Base-by-base conservation (phyloP, 2,329 filamentous ascomycete genomes). In the Aspergillus caelatus region DNA sequence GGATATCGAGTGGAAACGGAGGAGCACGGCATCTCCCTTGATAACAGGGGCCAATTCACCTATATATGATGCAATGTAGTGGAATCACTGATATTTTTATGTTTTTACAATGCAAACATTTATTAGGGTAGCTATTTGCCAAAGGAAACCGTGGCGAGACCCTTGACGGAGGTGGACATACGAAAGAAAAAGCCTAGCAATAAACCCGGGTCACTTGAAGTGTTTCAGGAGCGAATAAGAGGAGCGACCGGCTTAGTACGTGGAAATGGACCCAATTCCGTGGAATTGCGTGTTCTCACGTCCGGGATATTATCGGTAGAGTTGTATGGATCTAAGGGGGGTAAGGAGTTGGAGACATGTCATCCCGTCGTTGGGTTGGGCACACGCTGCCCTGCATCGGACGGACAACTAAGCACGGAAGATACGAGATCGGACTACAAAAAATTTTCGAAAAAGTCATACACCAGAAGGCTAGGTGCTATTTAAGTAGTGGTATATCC, bases 321-420 rank as follows among this genome's bases (percentile, higher is more conserved):
- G 52, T 2, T 41, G 52, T 32, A 55, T 55, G n/a, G n/a, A 39
- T 28, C 52, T 28, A 39, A 55, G 52, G 52, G 34, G 21, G 52
- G 32, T 55, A 11, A 55, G 52, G 34, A 55, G 4, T 23, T 39
- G 34, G n/a, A 55, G 52, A 55, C 52, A 36, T 55, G 52, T 55
- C 52, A 55, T 23, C 32, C 52, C n/a, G 14, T 55, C 16, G 11
- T 26, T 39, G 21, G 52, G 21, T 55, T 55, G 52, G 52, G 52
- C 32, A 55, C 32, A 55, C n/a, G 12, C 32, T 55, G 36, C 32
- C 52, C n/a, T 39, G 34, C 34, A 55, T 21, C 12, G 34, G 9
- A 39, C 21, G n/a, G 11, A 55, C 52, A 39, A 55, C 52, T 55
- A 55, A 55, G 34, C 32, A 55, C 32, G 8, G 12, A 4, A 39